These are phyloP conservation scores for Aspergillus novofumigatus DNA, from an alignment of 2,329 filamentous ascomycete species.

Conservation along the genomic window DNA sequence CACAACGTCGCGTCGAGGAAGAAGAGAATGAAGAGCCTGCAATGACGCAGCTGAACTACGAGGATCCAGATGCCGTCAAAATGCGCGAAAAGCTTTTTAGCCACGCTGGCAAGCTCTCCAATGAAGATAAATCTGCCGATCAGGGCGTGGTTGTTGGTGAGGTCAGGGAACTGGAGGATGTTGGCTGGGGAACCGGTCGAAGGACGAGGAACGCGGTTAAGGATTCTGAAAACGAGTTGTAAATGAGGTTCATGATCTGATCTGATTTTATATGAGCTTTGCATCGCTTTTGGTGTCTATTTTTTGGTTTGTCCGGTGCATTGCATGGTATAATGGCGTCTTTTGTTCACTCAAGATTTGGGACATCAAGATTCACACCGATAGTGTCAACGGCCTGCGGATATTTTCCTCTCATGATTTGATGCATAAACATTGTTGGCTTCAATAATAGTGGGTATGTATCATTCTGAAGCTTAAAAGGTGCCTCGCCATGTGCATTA, in stretches of 20 bases:
- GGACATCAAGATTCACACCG: neutral
- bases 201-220: conserved; percentile 32
- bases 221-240: conserved; percentile 12
- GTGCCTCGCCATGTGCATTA: no score
- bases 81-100: conserved; percentile 55
- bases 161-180: conserved; percentile 30
- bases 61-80: conserved; percentile 49
- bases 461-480: neutral
- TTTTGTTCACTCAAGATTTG: neutral
- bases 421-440: neutral
- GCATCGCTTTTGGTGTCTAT: neutral
- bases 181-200: conserved; percentile 32
- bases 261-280: neutral
- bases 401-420: neutral
- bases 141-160: conserved; percentile 23
- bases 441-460: neutral
- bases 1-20: conserved; percentile 20
- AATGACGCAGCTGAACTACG: conserved; percentile 47
- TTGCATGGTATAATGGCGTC: neutral
- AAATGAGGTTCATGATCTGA: neutral
- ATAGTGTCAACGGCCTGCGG: neutral
- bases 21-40: conserved; percentile 34
- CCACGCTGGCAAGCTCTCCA: conserved; percentile 39
- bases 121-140: conserved; percentile 22
- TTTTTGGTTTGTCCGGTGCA: neutral